Base-by-base conservation (phyloP, 129 eudicot species). In the Arctium lappa region DNA sequence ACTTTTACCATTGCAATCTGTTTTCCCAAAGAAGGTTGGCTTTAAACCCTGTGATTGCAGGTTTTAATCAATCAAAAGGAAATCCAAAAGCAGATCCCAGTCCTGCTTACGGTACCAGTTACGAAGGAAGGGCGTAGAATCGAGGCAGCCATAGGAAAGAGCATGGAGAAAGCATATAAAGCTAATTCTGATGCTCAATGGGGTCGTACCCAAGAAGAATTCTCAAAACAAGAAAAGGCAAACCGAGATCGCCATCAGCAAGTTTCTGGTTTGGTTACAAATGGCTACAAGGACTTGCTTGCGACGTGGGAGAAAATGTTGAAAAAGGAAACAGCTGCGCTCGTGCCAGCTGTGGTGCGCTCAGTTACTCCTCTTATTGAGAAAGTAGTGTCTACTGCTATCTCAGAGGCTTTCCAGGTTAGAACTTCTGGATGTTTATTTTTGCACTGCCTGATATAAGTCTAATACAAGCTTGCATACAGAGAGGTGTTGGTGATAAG, bases 331-430 rank as follows among this genome's bases (percentile, higher is more conserved):
- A 39, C 88, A 63, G 86, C 92, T 85, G 85, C 90, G 9, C 87
- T 90, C 69, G 93, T 88, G 48, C 88, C 93, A 78, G 84, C 83
- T 86, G 89, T 94, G 74, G 92, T 90, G 48, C 97, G 95, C 30
- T 69, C 90, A 4, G 42, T 92, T 50, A 83, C 86, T 79, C 97
- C 97, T 3, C 38, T 86, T 38, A 78, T 92, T 73, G 98, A 94
- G 88, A 94, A 92, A 82, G 80, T 89, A 39, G 72, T 92, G 30
- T 84, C 93, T 16, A 83, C 92, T 40, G 82, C 98, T 50, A 82
- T 94, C 69, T 53, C 86, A 16, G 98, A 94, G 79, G 86, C 90
- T 69, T 90, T 94, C 89, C 98, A 94, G 97, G 98, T 94, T 76
- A 38, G 30, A 60, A 60, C 29, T 6, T 60, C 2, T 60, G 68